Base-by-base conservation (phyloP, 176 grass and related monocot species). In the Avena atlantica region DNA sequence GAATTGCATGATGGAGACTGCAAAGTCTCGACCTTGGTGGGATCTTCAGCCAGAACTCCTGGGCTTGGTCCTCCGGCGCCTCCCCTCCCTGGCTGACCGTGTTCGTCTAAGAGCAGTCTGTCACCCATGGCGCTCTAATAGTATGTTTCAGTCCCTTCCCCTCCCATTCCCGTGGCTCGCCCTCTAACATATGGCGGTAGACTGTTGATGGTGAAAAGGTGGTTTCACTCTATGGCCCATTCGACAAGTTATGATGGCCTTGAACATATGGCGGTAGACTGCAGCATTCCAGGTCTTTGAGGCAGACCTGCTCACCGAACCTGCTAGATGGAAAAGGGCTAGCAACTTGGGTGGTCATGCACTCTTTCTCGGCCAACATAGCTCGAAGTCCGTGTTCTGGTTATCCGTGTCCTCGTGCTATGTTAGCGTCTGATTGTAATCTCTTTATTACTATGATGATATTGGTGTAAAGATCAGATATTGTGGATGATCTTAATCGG, bases 321-420 rank as follows among this genome's bases (percentile, higher is more conserved):
- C 9, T 1, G 17, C 9, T 72, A 19, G 6, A 27, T 81, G 78
- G 86, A 75, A 1, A 66, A 74, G 21, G 70, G 29, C 74, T 10
- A 10, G 0, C 3, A 9, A 23, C 17, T 23, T 81, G 68, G 31
- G 47, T 9, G 47, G 58, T 1, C 78, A 82, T 20, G 58, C 78
- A 5, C 72, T 88, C 36, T 88, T 83, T 83, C 51, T 83, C 51
- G 87, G 81, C 19, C 47, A 2, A 12, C 24, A 78, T 65, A 12
- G 60, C 62, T 88, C 87, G 13, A 88, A 58, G 80, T 20, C 70
- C 0, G 13, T 20, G 44, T 29, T 47, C 16, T 11, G 42, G 59
- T 1, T 45, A 66, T 67, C 15, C 49, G 31, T 49, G n/a, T 48
- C 19, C 20, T 73, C 8, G 44, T 48, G 40, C 40, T 48, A 73